Conservation (phyloP, 495 filamentous ascomycete species). For the Rhypophila decipiens region DNA sequence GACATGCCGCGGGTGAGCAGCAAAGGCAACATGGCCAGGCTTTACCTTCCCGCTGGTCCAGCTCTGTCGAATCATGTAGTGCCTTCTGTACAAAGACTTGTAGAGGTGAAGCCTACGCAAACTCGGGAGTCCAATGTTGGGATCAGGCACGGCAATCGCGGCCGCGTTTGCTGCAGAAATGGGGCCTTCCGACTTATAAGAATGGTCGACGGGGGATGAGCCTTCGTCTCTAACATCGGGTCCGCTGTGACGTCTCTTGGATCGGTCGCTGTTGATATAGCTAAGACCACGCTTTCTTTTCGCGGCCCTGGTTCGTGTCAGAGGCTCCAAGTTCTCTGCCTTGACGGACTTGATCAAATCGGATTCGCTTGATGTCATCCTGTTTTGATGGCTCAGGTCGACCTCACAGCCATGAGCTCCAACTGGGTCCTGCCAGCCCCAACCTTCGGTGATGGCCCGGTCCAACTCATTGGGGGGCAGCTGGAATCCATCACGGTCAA, state of each 20-base stretch:
- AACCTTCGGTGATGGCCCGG: constrained; percentile 84
- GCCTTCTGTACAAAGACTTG: constrained; percentile 92
- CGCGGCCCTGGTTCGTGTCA: constrained; percentile 23
- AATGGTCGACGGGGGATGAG: constrained; percentile 23
- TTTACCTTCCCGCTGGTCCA: constrained; percentile 85
- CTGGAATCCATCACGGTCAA: constrained; percentile 74
- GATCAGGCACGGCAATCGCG: constrained; percentile 71
- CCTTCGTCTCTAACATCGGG: constrained; percentile 36
- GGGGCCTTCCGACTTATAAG: constrained; percentile 64
- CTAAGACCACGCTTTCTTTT: constrained; percentile 38
- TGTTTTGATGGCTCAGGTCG: constrained; percentile 58
- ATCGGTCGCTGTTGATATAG: constrained; percentile 38
- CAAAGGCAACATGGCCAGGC: constrained; percentile 92
- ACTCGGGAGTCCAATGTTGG: constrained; percentile 68
- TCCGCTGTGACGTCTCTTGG: constrained; percentile 46
- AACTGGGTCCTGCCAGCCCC: constrained; percentile 94
- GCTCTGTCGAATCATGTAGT: constrained; percentile 77
- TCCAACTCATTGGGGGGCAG: constrained; percentile 80
- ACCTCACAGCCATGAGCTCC: constrained; percentile 69
- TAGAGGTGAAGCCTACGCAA: constrained; percentile 82
- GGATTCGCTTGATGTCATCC: constrained; percentile 42
- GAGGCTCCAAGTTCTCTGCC: constrained; percentile 23
- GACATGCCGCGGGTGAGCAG: constrained; percentile 90
- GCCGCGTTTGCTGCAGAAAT: constrained; percentile 81
- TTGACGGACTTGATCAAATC: constrained; percentile 35